Evolutionary conservation across 163 green algal species (phyloP), one percentile per base, ranked within the genome.

Genomic region (Trebouxia gelatinosa): DNA sequence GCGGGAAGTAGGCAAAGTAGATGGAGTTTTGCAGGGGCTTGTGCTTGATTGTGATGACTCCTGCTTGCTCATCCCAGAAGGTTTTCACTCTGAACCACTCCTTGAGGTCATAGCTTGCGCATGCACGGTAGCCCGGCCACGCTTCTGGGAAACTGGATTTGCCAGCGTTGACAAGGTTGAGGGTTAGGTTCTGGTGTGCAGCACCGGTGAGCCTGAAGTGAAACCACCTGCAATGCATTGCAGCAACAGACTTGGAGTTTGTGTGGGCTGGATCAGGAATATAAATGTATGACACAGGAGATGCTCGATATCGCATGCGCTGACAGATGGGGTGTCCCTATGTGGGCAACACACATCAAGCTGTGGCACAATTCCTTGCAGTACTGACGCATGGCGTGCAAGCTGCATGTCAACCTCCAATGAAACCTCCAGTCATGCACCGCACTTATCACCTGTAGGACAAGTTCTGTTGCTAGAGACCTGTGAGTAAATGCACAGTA

Each of bases 1-100:
- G 90, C 2, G 88, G 82, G 79, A 92, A 94, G 81, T 93, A 94
- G 7, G 92, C 88, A 70, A 92, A 92, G 51, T 92, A 91, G 13
- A 90, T 81, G 2, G 82, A 76, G 37, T 93, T 82, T 59, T 83
- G 78, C 58, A 83, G 62, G 6, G 90, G 87, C 1, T 62, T 88
- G 70, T 92, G 85, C 21, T 77, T 71, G 48, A 93, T 92, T 34
- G 38, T 84, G 5, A 95, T 84, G 19, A 86, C 81, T 6, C 90
- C 91, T 0, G 19, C 62, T 29, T 72, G 32, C 35, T 79, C 70
- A 50, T 92, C 86, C 65, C 93, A 95, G 17, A n/a, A 51, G 0
- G 92, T 93, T 11, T 83, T 70, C 23, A 91, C 82, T 26, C 88
- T 77, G 64, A 92, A 90, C 92, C 91, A 95, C 46, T 84, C 51